Percentiles rank a stretch among this genome's conserved stretches.
Conservation (phyloP, 1,284 basidiomycete species). For the Porodaedalea pini region DNA sequence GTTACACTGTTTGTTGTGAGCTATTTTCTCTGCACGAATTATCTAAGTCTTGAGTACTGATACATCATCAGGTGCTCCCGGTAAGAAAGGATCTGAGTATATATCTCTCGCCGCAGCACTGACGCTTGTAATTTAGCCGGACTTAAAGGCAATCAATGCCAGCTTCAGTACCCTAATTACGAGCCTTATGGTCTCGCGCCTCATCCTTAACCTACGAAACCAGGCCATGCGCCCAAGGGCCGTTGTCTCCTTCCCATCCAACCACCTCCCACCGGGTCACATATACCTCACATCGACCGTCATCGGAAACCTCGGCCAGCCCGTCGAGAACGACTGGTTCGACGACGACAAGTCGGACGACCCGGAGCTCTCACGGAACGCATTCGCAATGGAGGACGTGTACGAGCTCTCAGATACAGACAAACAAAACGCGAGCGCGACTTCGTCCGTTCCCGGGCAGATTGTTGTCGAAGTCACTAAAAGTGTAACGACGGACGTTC, state of each 20-base stretch:
- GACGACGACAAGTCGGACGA: slow-evolving; percentile 2
- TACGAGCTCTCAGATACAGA: slow-evolving; percentile 2
- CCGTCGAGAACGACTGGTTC: slow-evolving; percentile 13
- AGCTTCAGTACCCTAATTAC: slow-evolving; percentile 20
- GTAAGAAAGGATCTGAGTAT: neutral
- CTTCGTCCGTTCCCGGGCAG: slow-evolving; percentile 1
- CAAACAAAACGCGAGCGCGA: neutral
- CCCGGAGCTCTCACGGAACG: neutral
- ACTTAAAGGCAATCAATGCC: slow-evolving; percentile 18
- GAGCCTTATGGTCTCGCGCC: slow-evolving; percentile 19
- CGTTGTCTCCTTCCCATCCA: slow-evolving; percentile 4
- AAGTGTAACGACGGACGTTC: slow-evolving; percentile 10
- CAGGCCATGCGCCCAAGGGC: slow-evolving; percentile 13
- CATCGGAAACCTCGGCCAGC: slow-evolving; percentile 17
- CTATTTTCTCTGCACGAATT: neutral
- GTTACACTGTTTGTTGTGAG: slow-evolving; percentile 16
- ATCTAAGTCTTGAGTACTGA: neutral
- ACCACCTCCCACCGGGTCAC: neutral
- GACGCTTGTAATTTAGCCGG: slow-evolving; percentile 2
- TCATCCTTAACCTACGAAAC: slow-evolving; percentile 16
- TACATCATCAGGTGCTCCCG: slow-evolving; percentile 9
- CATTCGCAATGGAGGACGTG: neutral
- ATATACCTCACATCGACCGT: slow-evolving; percentile 11
- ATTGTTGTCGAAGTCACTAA: slow-evolving; percentile 17
- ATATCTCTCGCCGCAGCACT: neutral